A percentile compares a stretch with the other conserved stretches of the same genome.
Conservation (phyloP, 495 filamentous ascomycete genomes). For the Bacidia gigantensis region DNA sequence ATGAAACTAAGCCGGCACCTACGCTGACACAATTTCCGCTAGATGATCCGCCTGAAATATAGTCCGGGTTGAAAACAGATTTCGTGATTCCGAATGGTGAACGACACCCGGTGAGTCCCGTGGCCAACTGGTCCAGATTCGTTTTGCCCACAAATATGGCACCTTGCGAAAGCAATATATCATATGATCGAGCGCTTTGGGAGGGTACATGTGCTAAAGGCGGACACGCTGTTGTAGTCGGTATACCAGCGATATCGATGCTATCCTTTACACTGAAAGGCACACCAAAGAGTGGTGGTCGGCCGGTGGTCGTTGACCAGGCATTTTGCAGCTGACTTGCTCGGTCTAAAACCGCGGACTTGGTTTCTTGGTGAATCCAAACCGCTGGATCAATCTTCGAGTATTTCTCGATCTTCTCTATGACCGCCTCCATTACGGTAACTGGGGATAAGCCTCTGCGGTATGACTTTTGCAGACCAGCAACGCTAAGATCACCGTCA, state of each 20-base stretch:
- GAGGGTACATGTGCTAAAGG: constrained; percentile 36
- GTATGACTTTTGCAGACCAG: constrained; percentile 26
- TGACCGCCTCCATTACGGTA: constrained; percentile 27
- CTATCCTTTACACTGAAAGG: constrained; percentile 54
- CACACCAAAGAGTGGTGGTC: constrained; percentile 47
- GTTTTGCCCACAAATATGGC: constrained; percentile 52
- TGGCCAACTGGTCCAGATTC: constrained; percentile 57
- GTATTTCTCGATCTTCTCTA: constrained; percentile 33
- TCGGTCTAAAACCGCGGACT: constrained; percentile 26
- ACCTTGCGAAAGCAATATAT: constrained; percentile 29
- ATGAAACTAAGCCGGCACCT: constrained; percentile 42
- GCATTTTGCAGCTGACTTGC: constrained; percentile 30
- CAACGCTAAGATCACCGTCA: constrained; percentile 28
- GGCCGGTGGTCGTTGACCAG: constrained; percentile 29
- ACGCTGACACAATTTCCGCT: constrained; percentile 46
- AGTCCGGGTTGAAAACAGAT: constrained; percentile 37
- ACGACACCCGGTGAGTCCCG: constrained; percentile 46
- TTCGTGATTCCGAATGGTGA: constrained; percentile 46
- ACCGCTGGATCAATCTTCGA: constrained; percentile 34
- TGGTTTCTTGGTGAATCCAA: constrained; percentile 36
- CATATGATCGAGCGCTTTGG: constrained; percentile 26
- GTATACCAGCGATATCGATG: constrained; percentile 43
- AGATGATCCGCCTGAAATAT: constrained; percentile 51
- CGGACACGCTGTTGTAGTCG: constrained; percentile 47
- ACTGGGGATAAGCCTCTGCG: constrained; percentile 29